These are phyloP conservation scores for Geotrichum reessii DNA, from an alignment of 1,139 yeast genomes.

Conservation along the genomic window DNA sequence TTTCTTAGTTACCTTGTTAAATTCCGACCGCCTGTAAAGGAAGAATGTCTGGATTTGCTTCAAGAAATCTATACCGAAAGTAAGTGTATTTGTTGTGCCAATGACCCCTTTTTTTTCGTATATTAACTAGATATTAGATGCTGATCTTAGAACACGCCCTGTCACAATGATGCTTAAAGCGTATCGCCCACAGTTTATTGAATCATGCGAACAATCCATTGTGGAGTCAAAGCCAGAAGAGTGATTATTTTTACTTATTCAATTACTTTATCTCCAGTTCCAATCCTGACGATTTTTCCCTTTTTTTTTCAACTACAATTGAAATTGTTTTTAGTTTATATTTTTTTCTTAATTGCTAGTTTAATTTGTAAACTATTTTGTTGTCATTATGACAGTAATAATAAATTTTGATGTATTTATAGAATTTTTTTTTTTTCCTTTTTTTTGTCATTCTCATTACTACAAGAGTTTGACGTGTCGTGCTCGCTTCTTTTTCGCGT, in stretches of 20 bases:
- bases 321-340: neutral
- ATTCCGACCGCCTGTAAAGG: slow-evolving; percentile 83
- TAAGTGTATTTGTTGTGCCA: slow-evolving; percentile 1
- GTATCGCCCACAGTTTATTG: slow-evolving; percentile 17
- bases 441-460: neutral
- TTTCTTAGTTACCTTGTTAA: slow-evolving; percentile 72
- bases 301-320: neutral
- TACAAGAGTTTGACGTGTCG: neutral
- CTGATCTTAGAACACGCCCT: slow-evolving; percentile 14
- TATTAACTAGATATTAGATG: slow-evolving; percentile 1
- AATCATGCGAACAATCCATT: slow-evolving; percentile 1
- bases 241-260: neutral
- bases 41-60: slow-evolving; percentile 59
- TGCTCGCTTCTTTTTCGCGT: neutral
- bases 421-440: neutral
- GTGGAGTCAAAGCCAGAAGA: neutral
- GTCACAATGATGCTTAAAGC: slow-evolving; percentile 13
- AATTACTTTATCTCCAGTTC: neutral
- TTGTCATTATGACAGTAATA: too few relatives aligned
- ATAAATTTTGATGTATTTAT: too few relatives aligned
- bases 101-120: neutral
- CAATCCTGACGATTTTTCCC: neutral
- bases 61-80: slow-evolving; percentile 48
- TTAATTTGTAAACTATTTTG: neutral
- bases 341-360: neutral